Conservation (phyloP, 495 filamentous ascomycete species). For the Bathelium albidoporum region DNA sequence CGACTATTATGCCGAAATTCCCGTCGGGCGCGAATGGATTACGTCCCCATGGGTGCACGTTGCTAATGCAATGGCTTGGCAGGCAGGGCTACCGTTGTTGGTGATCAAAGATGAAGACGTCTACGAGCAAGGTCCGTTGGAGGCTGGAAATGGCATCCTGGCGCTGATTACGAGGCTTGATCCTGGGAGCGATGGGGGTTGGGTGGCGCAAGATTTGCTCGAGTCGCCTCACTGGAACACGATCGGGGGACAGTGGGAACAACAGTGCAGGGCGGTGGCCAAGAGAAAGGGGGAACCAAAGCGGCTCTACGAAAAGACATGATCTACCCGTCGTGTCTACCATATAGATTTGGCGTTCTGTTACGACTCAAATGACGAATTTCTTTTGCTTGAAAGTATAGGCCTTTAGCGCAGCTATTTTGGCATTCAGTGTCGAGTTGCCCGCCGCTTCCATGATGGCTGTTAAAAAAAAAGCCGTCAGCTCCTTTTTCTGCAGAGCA, state of each 20-base stretch:
- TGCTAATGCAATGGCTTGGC: neutral
- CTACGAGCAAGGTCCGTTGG: neutral
- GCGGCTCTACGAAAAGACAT: neutral
- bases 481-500: neutral
- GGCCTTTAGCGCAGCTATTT: constrained; percentile 84
- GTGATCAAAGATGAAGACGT: neutral
- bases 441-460: constrained; percentile 91
- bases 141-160: neutral
- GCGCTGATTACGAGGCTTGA: neutral
- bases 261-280: neutral
- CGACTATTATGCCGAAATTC: neutral
- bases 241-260: neutral
- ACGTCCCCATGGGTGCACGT: neutral
- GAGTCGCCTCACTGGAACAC: constrained; percentile 2
- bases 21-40: neutral
- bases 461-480: constrained; percentile 19
- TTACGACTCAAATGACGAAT: neutral
- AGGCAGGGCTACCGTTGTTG: neutral
- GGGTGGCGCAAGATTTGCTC: neutral
- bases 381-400: constrained; percentile 24
- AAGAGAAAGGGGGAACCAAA: neutral
- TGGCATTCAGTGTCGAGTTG: constrained; percentile 87
- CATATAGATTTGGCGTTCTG: neutral
- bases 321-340: neutral
- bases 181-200: neutral